A percentile compares a stretch with the other conserved stretches of the same genome.
Conservation (phyloP, 805 yeast genomes). For the Tetrapisispora phaffii region DNA sequence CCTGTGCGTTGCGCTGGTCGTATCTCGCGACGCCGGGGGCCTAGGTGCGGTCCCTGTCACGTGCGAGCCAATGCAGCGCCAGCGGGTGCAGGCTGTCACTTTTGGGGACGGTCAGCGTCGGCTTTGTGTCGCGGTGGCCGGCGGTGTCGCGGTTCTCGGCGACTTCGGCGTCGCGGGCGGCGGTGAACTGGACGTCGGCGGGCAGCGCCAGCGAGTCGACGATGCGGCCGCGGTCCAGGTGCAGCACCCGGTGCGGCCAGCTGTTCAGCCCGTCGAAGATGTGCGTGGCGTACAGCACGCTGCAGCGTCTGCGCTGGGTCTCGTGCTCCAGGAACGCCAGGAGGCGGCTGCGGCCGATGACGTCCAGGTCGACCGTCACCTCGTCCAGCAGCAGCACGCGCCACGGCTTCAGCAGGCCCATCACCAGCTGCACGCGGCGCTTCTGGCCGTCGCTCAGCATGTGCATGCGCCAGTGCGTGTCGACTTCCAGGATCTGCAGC, state of each 20-base stretch:
- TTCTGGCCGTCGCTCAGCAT: conserved; percentile 90
- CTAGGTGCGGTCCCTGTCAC: conserved; percentile 6
- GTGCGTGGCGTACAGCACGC: conserved; percentile 89
- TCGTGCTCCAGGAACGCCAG: conserved; percentile 65
- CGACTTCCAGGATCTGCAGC: conserved; percentile 72
- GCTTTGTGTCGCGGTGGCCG: conserved; percentile 5
- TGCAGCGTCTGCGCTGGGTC: conserved; percentile 56
- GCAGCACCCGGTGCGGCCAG: conserved; percentile 84
- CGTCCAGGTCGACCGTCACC: conserved; percentile 94
- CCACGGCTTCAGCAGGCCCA: conserved; percentile 94
- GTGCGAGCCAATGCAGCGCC: conserved; percentile 54
- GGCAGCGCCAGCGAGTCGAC: conserved; percentile 29
- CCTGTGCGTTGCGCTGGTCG: too few species aligned
- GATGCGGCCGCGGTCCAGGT: conserved; percentile 60
- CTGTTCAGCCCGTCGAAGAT: conserved; percentile 88
- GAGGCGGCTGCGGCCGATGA: conserved; percentile 70
- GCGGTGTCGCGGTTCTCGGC: conserved; percentile 2
- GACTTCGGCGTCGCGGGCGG: conserved; percentile 8
- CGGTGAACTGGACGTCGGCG: conserved; percentile 27
- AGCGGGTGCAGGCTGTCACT: conserved; percentile 54
- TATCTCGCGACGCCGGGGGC: not conserved
- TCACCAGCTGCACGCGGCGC: conserved; percentile 82
- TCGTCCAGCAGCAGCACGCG: conserved; percentile 79
- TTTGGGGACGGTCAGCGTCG: not conserved
- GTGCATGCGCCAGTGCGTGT: conserved; percentile 86